Conservation (phyloP, 2,329 filamentous ascomycete species). For the Sclerotinia borealis region DNA sequence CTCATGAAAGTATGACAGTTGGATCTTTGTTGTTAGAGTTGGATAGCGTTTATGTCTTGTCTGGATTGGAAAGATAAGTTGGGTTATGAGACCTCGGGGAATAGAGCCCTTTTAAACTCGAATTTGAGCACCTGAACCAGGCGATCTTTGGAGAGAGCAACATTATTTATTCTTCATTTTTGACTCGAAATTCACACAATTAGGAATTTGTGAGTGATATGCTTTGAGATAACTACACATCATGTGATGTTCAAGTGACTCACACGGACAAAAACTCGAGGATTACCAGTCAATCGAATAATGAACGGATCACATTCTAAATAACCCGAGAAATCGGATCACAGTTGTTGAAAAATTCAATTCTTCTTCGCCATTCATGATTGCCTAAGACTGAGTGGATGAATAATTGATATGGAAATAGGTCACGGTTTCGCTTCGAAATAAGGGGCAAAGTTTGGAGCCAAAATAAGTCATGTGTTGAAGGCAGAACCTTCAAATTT, state of each 20-base stretch:
- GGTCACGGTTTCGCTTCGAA: too few relatives aligned
- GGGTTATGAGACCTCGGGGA: background rate
- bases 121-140: background rate
- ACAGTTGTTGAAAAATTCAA: too few relatives aligned
- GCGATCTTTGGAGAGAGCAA: background rate
- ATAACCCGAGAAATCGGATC: background rate
- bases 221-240: too few relatives aligned
- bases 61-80: background rate
- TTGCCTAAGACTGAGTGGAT: too few relatives aligned
- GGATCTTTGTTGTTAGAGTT: too few relatives aligned
- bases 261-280: background rate
- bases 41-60: background rate
- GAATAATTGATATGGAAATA: too few relatives aligned
- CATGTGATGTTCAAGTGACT: background rate
- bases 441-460: too few relatives aligned
- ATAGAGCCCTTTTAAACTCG: background rate
- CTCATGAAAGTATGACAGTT: too few relatives aligned
- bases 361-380: too few relatives aligned
- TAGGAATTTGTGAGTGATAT: too few relatives aligned
- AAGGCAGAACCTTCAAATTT: too few relatives aligned
- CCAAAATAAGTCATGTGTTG: too few relatives aligned
- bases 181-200: background rate
- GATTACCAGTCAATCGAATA: background rate
- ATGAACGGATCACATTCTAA: background rate
- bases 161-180: background rate